Conservation (phyloP, 805 yeast species). For the Sugiyamaella lignohabitans region DNA sequence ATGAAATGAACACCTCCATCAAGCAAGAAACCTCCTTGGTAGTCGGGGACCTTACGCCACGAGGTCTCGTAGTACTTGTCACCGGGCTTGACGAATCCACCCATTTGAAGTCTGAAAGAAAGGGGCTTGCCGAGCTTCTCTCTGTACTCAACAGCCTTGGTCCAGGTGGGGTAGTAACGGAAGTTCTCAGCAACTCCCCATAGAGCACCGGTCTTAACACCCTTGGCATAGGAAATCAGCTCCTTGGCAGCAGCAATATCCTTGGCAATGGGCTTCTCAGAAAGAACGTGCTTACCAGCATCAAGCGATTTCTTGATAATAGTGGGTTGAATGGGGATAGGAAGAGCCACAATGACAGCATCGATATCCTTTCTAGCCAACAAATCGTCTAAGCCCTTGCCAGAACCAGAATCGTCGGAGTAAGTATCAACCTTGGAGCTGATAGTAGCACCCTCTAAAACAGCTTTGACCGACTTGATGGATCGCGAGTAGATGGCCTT, state of each 20-base stretch:
- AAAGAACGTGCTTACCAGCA: slow-evolving; percentile 27
- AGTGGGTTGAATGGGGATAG: slow-evolving; percentile 22
- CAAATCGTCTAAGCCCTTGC: slow-evolving; percentile 16
- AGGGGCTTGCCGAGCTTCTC: slow-evolving; percentile 12
- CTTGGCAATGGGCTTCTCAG: slow-evolving; percentile 26
- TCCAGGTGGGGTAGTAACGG: slow-evolving; percentile 16
- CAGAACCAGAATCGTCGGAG: slow-evolving; percentile 20
- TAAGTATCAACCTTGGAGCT: slow-evolving; percentile 9
- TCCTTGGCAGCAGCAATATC: slow-evolving; percentile 17
- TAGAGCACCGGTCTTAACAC: slow-evolving; percentile 6
- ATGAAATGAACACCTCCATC: slow-evolving; percentile 25
- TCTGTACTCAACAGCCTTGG: slow-evolving; percentile 13
- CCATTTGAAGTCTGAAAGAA: slow-evolving; percentile 12
- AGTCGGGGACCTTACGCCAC: slow-evolving; percentile 23
- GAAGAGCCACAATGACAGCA: slow-evolving; percentile 25
- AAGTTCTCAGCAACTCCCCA: slow-evolving; percentile 23
- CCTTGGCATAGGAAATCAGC: slow-evolving; percentile 13
- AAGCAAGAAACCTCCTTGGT: slow-evolving; percentile 24
- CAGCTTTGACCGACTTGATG: slow-evolving; percentile 13
- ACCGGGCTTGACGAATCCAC: slow-evolving; percentile 12
- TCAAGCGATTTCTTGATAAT: slow-evolving; percentile 19
- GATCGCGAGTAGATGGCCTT: slow-evolving; percentile 17
- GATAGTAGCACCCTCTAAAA: slow-evolving; percentile 7
- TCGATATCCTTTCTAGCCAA: slow-evolving; percentile 21
- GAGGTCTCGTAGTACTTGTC: slow-evolving; percentile 20